Conservation (phyloP, 768 basidiomycete genomes). For the Rickenella mellea region DNA sequence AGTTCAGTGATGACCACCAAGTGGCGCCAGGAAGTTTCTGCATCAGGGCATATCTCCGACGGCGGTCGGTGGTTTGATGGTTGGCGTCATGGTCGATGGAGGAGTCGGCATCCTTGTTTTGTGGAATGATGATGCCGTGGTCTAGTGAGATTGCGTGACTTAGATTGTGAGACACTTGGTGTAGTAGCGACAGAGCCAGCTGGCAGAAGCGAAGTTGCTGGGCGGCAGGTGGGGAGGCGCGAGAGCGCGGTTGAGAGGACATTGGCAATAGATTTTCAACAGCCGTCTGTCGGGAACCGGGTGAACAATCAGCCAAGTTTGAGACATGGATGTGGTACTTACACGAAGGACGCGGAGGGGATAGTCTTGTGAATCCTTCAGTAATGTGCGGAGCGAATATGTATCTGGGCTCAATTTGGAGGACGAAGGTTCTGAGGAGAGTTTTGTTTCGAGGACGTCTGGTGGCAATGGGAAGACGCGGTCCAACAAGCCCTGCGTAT, state of each 20-base stretch:
- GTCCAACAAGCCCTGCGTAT: slow-evolving; percentile 70
- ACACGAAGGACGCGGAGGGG: slow-evolving; percentile 49
- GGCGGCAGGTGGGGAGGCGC: slow-evolving; percentile 48
- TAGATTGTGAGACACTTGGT: slow-evolving; percentile 52
- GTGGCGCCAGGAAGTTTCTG: slow-evolving; percentile 71
- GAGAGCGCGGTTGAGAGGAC: slow-evolving; percentile 57
- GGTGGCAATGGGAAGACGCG: slow-evolving; percentile 58
- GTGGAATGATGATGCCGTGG: slow-evolving; percentile 3
- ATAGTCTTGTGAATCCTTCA: slow-evolving; percentile 43
- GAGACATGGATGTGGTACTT: slow-evolving; percentile 14
- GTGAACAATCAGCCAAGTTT: not conserved
- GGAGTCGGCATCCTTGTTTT: slow-evolving; percentile 7
- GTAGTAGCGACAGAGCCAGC: slow-evolving; percentile 61
- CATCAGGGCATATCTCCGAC: slow-evolving; percentile 63
- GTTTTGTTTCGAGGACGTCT: slow-evolving; percentile 11
- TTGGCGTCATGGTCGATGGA: not conserved
- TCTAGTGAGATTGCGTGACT: slow-evolving; percentile 24
- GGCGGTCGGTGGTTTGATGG: too few relatives aligned
- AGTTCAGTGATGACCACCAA: slow-evolving; percentile 69
- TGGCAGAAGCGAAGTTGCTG: slow-evolving; percentile 70
- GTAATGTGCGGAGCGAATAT: slow-evolving; percentile 47
- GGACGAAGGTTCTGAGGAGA: slow-evolving; percentile 31
- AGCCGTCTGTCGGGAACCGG: slow-evolving; percentile 35
- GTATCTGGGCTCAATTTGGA: slow-evolving; percentile 22
- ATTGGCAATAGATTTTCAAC: slow-evolving; percentile 60